Evolutionary conservation across 768 basidiomycete genomes (phyloP).

Genomic region (Tulasnella sp.): DNA sequence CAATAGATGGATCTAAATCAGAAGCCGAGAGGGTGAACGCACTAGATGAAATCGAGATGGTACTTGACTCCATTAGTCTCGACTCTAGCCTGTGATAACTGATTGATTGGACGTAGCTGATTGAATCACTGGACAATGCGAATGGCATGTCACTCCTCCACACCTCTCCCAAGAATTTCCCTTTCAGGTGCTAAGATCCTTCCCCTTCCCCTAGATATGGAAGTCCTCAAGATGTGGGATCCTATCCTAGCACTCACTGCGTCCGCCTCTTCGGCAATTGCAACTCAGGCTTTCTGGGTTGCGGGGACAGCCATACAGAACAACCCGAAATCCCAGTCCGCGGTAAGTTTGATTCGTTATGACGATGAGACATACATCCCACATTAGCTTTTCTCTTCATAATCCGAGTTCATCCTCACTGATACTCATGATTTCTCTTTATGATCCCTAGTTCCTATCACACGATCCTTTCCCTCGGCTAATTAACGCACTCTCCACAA

Average conservation of each 20-base stretch:
- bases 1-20: constrained; percentile 41
- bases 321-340: constrained; percentile 71
- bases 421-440: background rate
- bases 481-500: constrained; percentile 44
- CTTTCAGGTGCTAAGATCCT: background rate
- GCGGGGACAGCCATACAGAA: constrained; percentile 85
- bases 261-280: constrained; percentile 47
- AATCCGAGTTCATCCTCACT: constrained; percentile 34
- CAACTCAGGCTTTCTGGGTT: constrained; percentile 67
- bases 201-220: constrained; percentile 43
- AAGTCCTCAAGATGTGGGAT: constrained; percentile 66
- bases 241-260: constrained; percentile 56
- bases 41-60: constrained; percentile 83
- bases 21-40: constrained; percentile 55
- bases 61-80: too few species aligned
- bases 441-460: constrained; percentile 44
- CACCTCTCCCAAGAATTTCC: background rate
- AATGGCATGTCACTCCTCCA: constrained; percentile 41
- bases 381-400: constrained; percentile 32
- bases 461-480: constrained; percentile 53
- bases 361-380: too few species aligned
- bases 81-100: too few species aligned
- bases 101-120: constrained; percentile 39
- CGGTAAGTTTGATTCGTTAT: constrained; percentile 48
- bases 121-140: constrained; percentile 86